Conservation (phyloP, 352 stramenopile genomes). For the Pythium oligandrum region DNA sequence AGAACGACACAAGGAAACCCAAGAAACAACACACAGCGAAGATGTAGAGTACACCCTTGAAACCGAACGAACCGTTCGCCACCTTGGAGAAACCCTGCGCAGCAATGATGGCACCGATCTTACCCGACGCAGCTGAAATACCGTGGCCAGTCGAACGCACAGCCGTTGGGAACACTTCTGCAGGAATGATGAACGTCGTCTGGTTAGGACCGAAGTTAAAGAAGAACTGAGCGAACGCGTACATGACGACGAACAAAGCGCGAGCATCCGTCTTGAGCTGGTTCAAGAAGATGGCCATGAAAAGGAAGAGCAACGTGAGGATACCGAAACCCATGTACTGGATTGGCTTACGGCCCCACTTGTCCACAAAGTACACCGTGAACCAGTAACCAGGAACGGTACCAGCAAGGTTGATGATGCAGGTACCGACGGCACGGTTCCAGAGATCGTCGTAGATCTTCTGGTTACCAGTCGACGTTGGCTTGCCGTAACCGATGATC, state of each 20-base stretch:
- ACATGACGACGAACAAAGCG: slow-evolving; percentile 42
- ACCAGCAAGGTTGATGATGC: slow-evolving; percentile 40
- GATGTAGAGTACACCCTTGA: slow-evolving; percentile 18
- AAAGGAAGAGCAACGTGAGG: slow-evolving; percentile 39
- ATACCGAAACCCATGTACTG: slow-evolving; percentile 54
- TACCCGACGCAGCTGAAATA: slow-evolving; percentile 30
- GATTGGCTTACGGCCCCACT: slow-evolving; percentile 21
- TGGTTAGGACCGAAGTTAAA: slow-evolving; percentile 55
- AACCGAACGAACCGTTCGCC: slow-evolving; percentile 33
- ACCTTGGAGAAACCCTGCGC: slow-evolving; percentile 43
- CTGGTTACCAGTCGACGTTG: slow-evolving; percentile 31
- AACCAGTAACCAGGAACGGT: slow-evolving; percentile 66
- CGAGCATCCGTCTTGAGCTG: slow-evolving; percentile 31
- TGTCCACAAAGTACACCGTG: slow-evolving; percentile 54
- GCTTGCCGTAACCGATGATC: slow-evolving; percentile 28
- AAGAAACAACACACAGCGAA: slow-evolving; percentile 33
- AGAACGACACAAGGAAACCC: slow-evolving; percentile 44
- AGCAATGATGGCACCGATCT: slow-evolving; percentile 49
- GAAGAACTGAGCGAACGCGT: slow-evolving; percentile 53
- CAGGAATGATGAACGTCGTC: slow-evolving; percentile 85
- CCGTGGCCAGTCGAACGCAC: slow-evolving; percentile 80
- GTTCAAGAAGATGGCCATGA: slow-evolving; percentile 43
- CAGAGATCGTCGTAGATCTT: slow-evolving; percentile 20
- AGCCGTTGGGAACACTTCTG: slow-evolving; percentile 79
- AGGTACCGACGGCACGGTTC: slow-evolving; percentile 30